Conservation (phyloP, 306 rosid genomes). For the Castanospermum australe region DNA sequence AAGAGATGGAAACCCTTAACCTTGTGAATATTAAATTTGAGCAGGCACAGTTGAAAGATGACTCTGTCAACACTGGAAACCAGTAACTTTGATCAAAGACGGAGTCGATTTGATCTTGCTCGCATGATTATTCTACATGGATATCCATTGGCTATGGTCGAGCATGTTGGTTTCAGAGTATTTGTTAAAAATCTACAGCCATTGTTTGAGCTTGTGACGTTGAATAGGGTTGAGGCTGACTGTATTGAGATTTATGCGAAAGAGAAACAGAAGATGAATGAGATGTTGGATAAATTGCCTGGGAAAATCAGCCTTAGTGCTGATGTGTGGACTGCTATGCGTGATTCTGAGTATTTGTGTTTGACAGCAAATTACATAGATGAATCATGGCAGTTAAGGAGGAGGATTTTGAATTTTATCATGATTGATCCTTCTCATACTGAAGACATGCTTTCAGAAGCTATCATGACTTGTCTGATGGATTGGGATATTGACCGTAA, state of each 20-base stretch:
- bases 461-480: conserved; percentile 78
- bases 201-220: conserved; percentile 76
- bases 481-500: conserved; percentile 99
- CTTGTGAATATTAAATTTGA: conserved; percentile 87
- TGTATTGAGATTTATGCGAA: conserved; percentile 82
- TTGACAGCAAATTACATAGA: conserved; percentile 89
- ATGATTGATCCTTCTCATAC: conserved; percentile 77
- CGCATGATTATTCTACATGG: conserved; percentile 98
- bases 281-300: conserved; percentile 88
- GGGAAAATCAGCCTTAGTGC: conserved; percentile 89
- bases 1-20: conserved; percentile 72
- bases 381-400: conserved; percentile 85
- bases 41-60: conserved; percentile 84
- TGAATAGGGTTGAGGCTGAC: conserved; percentile 82
- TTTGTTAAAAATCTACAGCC: conserved; percentile 96
- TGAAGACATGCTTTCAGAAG: conserved; percentile 77
- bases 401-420: conserved; percentile 73
- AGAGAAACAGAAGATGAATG: conserved; percentile 88
- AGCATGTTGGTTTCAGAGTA: conserved; percentile 89
- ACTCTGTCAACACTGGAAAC: conserved; percentile 44
- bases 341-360: conserved; percentile 69
- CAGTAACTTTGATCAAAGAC: conserved; percentile 78
- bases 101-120: conserved; percentile 92
- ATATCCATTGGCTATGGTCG: conserved; percentile 93
- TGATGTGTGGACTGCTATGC: conserved; percentile 72